phyloP scores from a whole-genome alignment of 1,284 basidiomycete genomes.

The Cutaneotrichosporon cutaneum region DNA sequence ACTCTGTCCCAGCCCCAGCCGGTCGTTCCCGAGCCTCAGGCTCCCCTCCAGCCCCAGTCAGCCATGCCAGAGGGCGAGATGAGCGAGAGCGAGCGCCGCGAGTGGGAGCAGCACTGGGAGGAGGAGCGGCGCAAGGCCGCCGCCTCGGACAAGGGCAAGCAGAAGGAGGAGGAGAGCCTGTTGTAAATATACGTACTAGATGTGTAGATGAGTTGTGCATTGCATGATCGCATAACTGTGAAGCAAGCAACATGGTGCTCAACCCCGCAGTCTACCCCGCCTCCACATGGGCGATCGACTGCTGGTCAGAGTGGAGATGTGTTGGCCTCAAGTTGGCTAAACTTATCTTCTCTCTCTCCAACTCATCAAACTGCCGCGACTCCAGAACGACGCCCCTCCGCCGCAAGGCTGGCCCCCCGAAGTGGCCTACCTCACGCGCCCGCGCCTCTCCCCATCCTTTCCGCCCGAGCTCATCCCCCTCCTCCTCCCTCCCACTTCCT shows the following conservation, averaged over 20 bases:
- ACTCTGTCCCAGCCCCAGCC: too few species aligned
- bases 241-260: not conserved
- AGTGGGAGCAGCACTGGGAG: slow-evolving; percentile 19
- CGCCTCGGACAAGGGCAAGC: not conserved
- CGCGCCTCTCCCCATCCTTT: slow-evolving; percentile 43
- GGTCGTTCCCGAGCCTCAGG: too few species aligned
- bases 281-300: too few species aligned
- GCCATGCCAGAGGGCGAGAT: slow-evolving; percentile 11
- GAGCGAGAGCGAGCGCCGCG: slow-evolving; percentile 13
- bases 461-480: slow-evolving; percentile 36
- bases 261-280: too few species aligned
- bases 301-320: too few species aligned
- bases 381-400: slow-evolving; percentile 33
- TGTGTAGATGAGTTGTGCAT: not conserved
- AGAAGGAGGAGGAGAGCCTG: slow-evolving; percentile 1
- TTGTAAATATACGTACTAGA: slow-evolving; percentile 18
- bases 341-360: too few species aligned
- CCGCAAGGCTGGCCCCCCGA: slow-evolving; percentile 48
- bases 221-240: not conserved
- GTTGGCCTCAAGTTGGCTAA: too few species aligned
- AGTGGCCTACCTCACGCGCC: slow-evolving; percentile 44
- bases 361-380: not conserved
- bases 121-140: not conserved
- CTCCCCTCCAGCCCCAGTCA: too few species aligned
- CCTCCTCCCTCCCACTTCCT: slow-evolving; percentile 10